These are phyloP conservation scores for Pontederia crassipes DNA, from an alignment of 176 grass and related monocot genomes.

Conservation along the genomic window DNA sequence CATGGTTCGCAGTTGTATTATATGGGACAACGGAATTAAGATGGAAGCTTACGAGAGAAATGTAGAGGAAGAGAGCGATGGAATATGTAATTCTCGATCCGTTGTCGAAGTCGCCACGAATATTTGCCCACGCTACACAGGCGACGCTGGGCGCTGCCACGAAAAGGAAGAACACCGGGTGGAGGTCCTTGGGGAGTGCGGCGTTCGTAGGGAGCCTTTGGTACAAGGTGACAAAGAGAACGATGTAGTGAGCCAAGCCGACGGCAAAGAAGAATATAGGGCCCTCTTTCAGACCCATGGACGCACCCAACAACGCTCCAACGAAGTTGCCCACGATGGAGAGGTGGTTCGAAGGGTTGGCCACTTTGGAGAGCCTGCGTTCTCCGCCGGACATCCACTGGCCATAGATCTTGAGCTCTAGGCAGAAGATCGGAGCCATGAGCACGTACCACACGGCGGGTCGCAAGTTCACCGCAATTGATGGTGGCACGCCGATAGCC, in stretches of 20 bases:
- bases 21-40: not conserved
- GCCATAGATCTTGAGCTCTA: constrained; percentile 92
- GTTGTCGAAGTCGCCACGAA: constrained; percentile 49
- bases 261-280: constrained; percentile 84
- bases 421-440: constrained; percentile 81
- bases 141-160: constrained; percentile 78
- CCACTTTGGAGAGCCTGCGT: constrained; percentile 62
- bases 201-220: constrained; percentile 78
- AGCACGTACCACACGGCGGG: constrained; percentile 47
- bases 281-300: constrained; percentile 74
- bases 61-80: constrained; percentile 77
- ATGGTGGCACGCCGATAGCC: constrained; percentile 36
- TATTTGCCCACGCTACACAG: constrained; percentile 88
- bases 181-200: constrained; percentile 86
- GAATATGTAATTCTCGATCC: constrained; percentile 62
- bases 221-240: constrained; percentile 89
- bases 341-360: constrained; percentile 81
- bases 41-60: constrained; percentile 48
- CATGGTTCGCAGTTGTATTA: not conserved
- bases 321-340: constrained; percentile 93
- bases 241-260: constrained; percentile 75
- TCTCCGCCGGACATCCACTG: constrained; percentile 91
- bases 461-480: not conserved
- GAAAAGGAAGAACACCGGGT: constrained; percentile 94
- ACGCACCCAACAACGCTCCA: constrained; percentile 64